These are phyloP conservation scores for Pseudodiploospora longispora DNA, from an alignment of 2,329 filamentous ascomycete species.

Conservation along the genomic window DNA sequence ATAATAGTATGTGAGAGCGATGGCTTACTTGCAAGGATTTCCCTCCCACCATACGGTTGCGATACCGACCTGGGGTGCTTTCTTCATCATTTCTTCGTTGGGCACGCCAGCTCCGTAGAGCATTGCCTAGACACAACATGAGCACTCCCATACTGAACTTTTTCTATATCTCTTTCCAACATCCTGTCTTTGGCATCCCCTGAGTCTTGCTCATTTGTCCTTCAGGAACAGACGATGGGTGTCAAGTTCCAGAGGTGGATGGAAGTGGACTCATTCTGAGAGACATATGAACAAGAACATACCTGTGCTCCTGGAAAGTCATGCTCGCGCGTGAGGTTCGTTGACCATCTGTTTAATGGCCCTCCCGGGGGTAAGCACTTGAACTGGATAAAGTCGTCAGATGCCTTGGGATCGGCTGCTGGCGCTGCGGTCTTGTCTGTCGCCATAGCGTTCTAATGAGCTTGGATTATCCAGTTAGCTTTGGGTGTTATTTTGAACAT, in stretches of 20 bases:
- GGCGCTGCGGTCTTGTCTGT: conserved; percentile 9
- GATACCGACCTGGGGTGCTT: conserved; percentile 80
- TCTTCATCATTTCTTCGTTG: conserved; percentile 77
- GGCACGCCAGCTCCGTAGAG: conserved; percentile 88
- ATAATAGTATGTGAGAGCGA: background rate
- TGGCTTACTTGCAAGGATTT: conserved; percentile 81
- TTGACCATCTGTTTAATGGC: conserved; percentile 75
- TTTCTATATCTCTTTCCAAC: background rate
- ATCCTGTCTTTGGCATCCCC: no score
- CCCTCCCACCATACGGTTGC: conserved; percentile 97
- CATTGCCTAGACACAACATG: conserved; percentile 59
- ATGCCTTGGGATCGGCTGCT: conserved; percentile 35
- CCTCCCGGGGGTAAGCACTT: conserved; percentile 42
- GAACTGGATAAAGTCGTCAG: conserved; percentile 47
- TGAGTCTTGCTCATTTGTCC: no score
- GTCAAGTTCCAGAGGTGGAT: no score
- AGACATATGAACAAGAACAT: no score
- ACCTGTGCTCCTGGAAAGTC: conserved; percentile 89
- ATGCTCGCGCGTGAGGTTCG: conserved; percentile 73
- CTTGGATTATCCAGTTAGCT: no score
- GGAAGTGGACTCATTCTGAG: no score
- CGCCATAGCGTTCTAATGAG: no score
- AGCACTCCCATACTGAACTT: background rate
- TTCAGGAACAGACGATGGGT: no score
- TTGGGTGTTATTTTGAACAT: no score